phyloP scores from a whole-genome alignment of 768 basidiomycete genomes.

The Lactifluus pinguis region DNA sequence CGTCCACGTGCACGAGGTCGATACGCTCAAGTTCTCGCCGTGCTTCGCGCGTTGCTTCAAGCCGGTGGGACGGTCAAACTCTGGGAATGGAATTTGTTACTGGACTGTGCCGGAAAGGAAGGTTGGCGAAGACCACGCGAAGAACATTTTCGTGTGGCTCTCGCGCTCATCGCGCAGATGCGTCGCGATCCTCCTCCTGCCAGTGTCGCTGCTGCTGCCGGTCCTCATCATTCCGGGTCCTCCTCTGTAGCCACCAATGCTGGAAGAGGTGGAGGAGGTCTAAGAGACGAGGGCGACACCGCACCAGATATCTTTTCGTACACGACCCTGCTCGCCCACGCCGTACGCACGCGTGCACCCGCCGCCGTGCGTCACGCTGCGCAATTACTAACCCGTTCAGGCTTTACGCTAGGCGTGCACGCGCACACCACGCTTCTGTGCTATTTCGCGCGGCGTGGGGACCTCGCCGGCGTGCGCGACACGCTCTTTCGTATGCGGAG shows the following conservation, averaged over 20 bases:
- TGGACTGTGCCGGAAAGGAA: conserved; percentile 50
- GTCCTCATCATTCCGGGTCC: too few relatives aligned
- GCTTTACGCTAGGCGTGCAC: conserved; percentile 47
- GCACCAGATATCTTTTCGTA: conserved; percentile 57
- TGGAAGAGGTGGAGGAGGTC: conserved; percentile 11
- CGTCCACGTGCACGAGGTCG: conserved; percentile 48
- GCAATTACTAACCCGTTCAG: conserved; percentile 44
- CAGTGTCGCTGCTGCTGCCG: not conserved
- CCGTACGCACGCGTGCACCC: conserved; percentile 40
- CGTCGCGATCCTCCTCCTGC: conserved; percentile 17
- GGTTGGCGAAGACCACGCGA: conserved; percentile 51
- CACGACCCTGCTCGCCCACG: conserved; percentile 57
- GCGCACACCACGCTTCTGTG: conserved; percentile 53
- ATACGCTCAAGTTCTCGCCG: conserved; percentile 61
- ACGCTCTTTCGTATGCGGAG: conserved; percentile 45
- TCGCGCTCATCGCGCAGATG: conserved; percentile 57
- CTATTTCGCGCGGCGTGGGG: conserved; percentile 40
- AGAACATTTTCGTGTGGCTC: conserved; percentile 50
- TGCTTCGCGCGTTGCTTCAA: conserved; percentile 47
- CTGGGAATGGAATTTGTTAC: conserved; percentile 74
- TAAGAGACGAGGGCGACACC: not conserved
- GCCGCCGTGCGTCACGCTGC: conserved; percentile 42
- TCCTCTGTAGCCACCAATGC: not conserved
- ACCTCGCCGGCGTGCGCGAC: conserved; percentile 46
- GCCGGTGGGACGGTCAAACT: conserved; percentile 45